Base-by-base conservation (phyloP, 1,284 basidiomycete genomes). In the Rhodofomes roseus region DNA sequence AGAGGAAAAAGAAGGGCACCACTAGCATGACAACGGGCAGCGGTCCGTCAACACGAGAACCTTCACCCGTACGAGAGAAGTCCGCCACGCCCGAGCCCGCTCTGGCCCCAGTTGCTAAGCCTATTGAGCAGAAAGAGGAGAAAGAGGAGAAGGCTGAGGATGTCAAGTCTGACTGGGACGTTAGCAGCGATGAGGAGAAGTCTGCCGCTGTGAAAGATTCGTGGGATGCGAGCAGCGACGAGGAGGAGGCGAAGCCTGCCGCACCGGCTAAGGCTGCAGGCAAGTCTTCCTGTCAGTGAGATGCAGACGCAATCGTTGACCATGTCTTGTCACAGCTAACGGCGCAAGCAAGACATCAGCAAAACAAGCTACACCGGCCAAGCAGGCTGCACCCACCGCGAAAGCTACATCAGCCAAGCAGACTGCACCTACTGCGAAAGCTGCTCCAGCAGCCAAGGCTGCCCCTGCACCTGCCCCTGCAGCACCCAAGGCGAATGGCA, bases 161-260 rank as follows among this genome's bases (percentile, higher is more conserved):
- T 52, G 79, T 82, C 29, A 89, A 88, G 70, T 87, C 93, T 63
- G 90, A 93, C 64, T 97, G 95, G 95, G 95, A 97, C 62, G 90
- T 79, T 8, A 81, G 80, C 57, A 83, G 81, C 57, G 85, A 81
- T 20, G 84, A 83, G n/a, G 84, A 77, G 51, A 56, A 61, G 46
- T 51, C 63, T n/a, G 65, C 68, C 51, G 81, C 72, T 48, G 81
- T 89, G 60, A 92, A 92, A 71, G 89, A 95, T 63, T 83, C 86
- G 23, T 97, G 95, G 95, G 95, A 97, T 70, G 90, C 86, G 27
- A 87, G 87, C 40, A 92, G 89, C 62, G 90, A 82, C 37, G 85
- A 90, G 9, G 90, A 85, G 58, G 81, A 84, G 58, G 76, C 77
- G 55, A 62, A 73, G 46, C 57, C 65, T 16, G 50, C 69, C 6